Evolutionary conservation across 2,329 filamentous ascomycete genomes (phyloP), one percentile per base, ranked within the genome.

Genomic region (Apiospora kogelbergensis): DNA sequence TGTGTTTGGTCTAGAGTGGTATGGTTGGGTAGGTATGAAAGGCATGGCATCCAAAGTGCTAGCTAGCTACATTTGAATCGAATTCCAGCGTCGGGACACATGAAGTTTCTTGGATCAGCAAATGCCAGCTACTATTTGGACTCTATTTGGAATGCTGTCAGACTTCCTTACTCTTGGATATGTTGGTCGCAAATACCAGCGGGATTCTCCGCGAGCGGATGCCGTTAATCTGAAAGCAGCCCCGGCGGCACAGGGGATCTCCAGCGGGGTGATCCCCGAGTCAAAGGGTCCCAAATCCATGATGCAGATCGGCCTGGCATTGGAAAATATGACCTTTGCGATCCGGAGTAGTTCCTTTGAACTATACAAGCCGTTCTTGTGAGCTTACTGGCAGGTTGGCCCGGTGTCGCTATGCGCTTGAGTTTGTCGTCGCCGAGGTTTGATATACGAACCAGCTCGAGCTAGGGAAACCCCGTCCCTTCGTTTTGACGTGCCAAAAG

Each of bases 141-240:
- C 30, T 15, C 15, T 5, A 20, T 30, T 15, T 20, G 15, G 9
- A 53, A 22, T 30, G 24, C 13, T 7, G 3, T 22, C 13, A 53
- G 22, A 53, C 5, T 37, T 37, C 22, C 6, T 17, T 24, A n/a
- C n/a, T n/a, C n/a, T n/a, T n/a, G n/a, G n/a, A n/a, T n/a, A n/a
- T n/a, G n/a, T n/a, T 53, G 24, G 6, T 9, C 48, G n/a, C 15
- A 63, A 64, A 66, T 71, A 44, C 37, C 63, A n/a, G 17, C 37
- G 53, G 53, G 37, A 42, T 0, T 65, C 24, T 17, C 63, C 20
- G 41, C 63, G 20, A 42, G 24, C 20, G 37, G 37, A 13, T n/a
- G 37, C 37, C n/a, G 63, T 26, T 20, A 24, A 65, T 30, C n/a
- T 44, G 37, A 11, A 40, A 40, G 9, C 37, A 2, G 37, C 37